These are phyloP conservation scores for Tanacetum coccineum DNA, from an alignment of 129 eudicot species.

Conservation along the genomic window DNA sequence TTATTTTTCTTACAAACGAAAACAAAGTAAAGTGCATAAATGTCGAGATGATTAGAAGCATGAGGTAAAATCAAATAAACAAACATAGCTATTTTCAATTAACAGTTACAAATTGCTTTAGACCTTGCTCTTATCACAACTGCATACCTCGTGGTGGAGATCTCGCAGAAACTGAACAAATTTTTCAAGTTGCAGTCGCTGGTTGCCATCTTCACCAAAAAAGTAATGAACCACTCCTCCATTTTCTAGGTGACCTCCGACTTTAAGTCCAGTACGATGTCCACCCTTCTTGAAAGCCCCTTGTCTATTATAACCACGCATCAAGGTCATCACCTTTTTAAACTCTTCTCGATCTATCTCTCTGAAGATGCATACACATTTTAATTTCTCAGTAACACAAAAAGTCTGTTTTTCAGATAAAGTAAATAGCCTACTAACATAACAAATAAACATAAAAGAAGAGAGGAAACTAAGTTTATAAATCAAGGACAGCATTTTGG, in stretches of 20 bases:
- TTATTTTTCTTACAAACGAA: neutral
- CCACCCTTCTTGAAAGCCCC: constrained; percentile 60
- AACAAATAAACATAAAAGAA: neutral
- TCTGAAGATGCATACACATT: constrained; percentile 28
- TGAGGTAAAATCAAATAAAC: too few species aligned
- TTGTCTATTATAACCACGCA: constrained; percentile 84
- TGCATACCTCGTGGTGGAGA: constrained; percentile 67
- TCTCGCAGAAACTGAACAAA: constrained; percentile 63
- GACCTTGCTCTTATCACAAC: neutral
- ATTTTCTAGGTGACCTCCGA: constrained; percentile 50
- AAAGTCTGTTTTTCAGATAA: neutral
- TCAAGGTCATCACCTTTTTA: constrained; percentile 74
- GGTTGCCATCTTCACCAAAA: constrained; percentile 72
- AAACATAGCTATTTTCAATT: too few species aligned
- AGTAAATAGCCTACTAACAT: neutral
- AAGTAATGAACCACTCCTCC: constrained; percentile 76
- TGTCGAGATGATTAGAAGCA: neutral
- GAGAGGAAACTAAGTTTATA: neutral
- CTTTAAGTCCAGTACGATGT: constrained; percentile 50
- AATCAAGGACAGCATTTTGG: neutral
- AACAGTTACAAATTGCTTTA: neutral
- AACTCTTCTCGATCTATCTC: constrained; percentile 73
- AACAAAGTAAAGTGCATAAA: neutral
- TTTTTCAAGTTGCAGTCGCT: constrained; percentile 43
- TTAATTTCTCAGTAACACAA: neutral